Conservation (phyloP, 768 basidiomycete genomes). For the Termitomyces sp. region DNA sequence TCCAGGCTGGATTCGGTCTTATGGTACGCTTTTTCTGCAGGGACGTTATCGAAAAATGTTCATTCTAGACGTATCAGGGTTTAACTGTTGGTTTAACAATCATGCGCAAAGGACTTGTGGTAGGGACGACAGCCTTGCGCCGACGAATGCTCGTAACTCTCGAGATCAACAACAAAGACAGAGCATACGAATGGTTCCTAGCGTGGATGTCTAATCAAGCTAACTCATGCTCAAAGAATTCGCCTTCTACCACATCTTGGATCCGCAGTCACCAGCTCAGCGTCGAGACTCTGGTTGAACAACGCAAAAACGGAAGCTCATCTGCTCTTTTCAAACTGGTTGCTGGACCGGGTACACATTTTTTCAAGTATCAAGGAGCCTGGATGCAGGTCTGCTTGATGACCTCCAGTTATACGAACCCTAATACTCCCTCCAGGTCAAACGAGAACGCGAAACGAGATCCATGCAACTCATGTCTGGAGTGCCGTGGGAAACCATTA, state of each 20-base stretch:
- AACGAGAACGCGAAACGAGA: slow-evolving; percentile 90
- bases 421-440: slow-evolving; percentile 52
- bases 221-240: slow-evolving; percentile 20
- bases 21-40: slow-evolving; percentile 54
- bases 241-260: slow-evolving; percentile 36
- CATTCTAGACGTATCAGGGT: slow-evolving; percentile 48
- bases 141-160: slow-evolving; percentile 90
- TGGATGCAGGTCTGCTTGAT: slow-evolving; percentile 83
- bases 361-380: slow-evolving; percentile 81
- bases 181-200: slow-evolving; percentile 94
- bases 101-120: slow-evolving; percentile 63
- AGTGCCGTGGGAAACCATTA: slow-evolving; percentile 96
- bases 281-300: slow-evolving; percentile 88
- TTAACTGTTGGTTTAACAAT: slow-evolving; percentile 80
- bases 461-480: slow-evolving; percentile 90
- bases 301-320: slow-evolving; percentile 86
- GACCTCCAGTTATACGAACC: not conserved
- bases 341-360: slow-evolving; percentile 93
- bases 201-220: slow-evolving; percentile 88
- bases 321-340: slow-evolving; percentile 90
- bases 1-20: slow-evolving; percentile 95
- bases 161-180: slow-evolving; percentile 95
- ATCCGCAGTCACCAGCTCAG: slow-evolving; percentile 87
- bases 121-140: slow-evolving; percentile 72
- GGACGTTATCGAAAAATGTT: not conserved